phyloP scores from a whole-genome alignment of 306 rosid species.

The Citrullus amarus region DNA sequence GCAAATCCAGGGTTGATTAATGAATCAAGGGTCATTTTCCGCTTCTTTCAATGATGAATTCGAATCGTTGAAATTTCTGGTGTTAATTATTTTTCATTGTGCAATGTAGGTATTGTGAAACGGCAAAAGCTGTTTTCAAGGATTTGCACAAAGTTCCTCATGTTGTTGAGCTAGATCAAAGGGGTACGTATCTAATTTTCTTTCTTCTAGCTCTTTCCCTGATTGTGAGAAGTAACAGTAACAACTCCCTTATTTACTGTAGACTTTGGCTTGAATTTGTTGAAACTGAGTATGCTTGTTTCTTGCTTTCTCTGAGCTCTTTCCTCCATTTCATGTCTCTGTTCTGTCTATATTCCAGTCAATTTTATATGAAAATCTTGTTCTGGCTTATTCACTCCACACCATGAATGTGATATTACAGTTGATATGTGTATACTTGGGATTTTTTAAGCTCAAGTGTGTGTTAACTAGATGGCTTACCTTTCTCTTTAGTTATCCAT shows the following conservation, averaged over 20 bases:
- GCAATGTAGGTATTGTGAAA: conserved; percentile 61
- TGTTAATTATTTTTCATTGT: background rate
- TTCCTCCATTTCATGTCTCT: no score
- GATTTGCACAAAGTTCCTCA: conserved; percentile 57
- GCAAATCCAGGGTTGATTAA: background rate
- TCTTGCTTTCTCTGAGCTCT: no score
- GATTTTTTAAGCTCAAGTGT: background rate
- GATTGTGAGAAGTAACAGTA: background rate
- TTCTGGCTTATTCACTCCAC: background rate
- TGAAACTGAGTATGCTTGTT: background rate
- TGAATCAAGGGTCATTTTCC: background rate
- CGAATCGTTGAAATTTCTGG: background rate
- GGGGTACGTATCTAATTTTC: conserved; percentile 35
- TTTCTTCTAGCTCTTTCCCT: background rate
- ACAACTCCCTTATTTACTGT: background rate
- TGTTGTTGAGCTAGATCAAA: conserved; percentile 84
- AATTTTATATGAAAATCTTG: background rate
- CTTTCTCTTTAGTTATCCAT: background rate
- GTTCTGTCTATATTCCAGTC: no score
- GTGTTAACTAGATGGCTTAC: background rate
- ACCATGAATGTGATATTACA: background rate
- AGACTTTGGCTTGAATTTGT: background rate
- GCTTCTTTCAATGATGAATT: background rate
- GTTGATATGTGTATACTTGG: background rate
- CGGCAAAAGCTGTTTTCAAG: conserved; percentile 74